phyloP scores from a whole-genome alignment of 1,284 basidiomycete genomes.

The Malassezia cuniculi region DNA sequence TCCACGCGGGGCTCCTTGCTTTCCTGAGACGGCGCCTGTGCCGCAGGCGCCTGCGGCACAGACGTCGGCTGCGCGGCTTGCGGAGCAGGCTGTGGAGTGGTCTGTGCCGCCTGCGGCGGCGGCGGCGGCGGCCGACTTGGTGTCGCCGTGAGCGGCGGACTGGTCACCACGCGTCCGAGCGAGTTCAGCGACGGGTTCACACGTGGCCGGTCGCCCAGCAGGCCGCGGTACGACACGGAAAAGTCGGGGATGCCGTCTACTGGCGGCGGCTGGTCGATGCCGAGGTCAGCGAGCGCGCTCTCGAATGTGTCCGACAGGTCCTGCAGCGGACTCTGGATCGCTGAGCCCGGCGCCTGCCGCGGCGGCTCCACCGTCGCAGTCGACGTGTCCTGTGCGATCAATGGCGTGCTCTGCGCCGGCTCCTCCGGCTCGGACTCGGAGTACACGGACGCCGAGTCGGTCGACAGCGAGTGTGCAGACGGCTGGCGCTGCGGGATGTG shows the following conservation, averaged over 20 bases:
- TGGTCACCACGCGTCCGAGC: too few species aligned
- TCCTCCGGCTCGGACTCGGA: too few species aligned
- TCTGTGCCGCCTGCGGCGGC: neutral
- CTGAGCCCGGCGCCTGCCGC: neutral
- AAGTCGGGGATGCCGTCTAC: conserved; percentile 3
- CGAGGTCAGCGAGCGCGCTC: conserved; percentile 10
- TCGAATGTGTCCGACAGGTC: conserved; percentile 13
- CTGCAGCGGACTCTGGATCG: conserved; percentile 5
- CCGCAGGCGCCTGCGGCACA: neutral
- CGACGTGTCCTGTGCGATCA: neutral
- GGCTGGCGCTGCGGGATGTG: too few species aligned
- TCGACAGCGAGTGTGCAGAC: too few species aligned
- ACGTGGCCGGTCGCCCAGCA: too few species aligned
- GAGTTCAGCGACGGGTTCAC: conserved; percentile 3
- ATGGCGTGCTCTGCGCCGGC: neutral
- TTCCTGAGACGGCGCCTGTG: neutral
- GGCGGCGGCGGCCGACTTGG: neutral
- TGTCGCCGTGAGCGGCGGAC: conserved; percentile 2
- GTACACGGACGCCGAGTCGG: too few species aligned
- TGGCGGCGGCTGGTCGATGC: conserved; percentile 5
- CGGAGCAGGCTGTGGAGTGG: too few species aligned
- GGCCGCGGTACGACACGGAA: conserved; percentile 8
- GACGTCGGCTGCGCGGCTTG: neutral
- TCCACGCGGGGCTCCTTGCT: conserved; percentile 1
- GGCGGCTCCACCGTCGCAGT: too few species aligned